Evolutionary conservation across 1,284 basidiomycete species (phyloP).

Genomic region (Cutaneotrichosporon sp.): DNA sequence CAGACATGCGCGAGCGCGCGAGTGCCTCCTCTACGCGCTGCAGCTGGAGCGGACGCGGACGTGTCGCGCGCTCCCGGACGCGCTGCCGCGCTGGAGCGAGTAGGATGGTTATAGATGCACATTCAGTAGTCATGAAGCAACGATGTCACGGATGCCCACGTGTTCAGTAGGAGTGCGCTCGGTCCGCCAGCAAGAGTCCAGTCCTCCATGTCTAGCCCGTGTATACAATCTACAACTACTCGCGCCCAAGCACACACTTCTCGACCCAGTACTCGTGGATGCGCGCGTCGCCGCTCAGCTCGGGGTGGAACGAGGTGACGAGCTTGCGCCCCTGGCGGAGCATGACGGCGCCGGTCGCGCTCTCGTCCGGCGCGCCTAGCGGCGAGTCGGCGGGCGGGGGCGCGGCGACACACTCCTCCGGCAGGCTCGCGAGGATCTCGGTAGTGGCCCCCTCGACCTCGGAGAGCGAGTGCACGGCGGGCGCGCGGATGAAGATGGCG

Average conservation of each 20-base stretch:
- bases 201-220: background rate
- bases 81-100: conserved; percentile 22
- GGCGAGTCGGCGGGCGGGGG: conserved; percentile 44
- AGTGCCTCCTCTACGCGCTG: conserved; percentile 73
- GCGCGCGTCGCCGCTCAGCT: conserved; percentile 81
- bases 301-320: conserved; percentile 92
- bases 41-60: conserved; percentile 64
- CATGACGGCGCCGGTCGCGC: conserved; percentile 74
- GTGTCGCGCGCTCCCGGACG: conserved; percentile 42
- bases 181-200: background rate
- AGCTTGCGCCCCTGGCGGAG: conserved; percentile 81
- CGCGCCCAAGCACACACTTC: conserved; percentile 42
- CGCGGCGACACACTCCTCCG: conserved; percentile 60
- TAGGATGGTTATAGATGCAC: background rate
- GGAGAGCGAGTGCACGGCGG: conserved; percentile 52
- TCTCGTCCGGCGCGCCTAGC: conserved; percentile 43
- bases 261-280: conserved; percentile 69
- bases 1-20: conserved; percentile 66
- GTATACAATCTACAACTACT: conserved; percentile 1
- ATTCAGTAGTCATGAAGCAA: background rate
- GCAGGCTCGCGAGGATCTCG: conserved; percentile 66
- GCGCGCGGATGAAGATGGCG: conserved; percentile 94
- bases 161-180: no score
- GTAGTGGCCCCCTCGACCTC: background rate
- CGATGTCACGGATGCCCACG: background rate